Evolutionary conservation across 2,329 filamentous ascomycete species (phyloP).

Genomic region (Aureobasidium sp.): DNA sequence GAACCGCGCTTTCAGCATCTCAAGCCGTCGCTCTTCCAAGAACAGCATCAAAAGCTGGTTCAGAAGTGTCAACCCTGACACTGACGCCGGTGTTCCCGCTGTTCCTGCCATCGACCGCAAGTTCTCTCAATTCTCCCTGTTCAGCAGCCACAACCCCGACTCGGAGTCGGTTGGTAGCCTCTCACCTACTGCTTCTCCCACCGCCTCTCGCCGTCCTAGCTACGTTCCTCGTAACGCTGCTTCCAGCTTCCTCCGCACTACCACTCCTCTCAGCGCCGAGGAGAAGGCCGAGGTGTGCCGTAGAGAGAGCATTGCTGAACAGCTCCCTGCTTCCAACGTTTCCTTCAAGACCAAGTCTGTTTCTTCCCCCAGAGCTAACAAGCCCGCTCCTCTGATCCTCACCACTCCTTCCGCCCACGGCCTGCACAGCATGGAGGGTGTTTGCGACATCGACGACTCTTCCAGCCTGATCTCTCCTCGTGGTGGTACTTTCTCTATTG

Average conservation of each 20-base stretch:
- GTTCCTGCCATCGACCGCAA: slow-evolving; percentile 10
- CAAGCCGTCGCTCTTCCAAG: slow-evolving; percentile 9
- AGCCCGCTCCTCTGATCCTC: slow-evolving; percentile 8
- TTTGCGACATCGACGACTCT: slow-evolving; percentile 8
- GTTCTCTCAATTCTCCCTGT: slow-evolving; percentile 7
- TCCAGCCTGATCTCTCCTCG: slow-evolving; percentile 1
- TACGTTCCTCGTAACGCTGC: slow-evolving; percentile 12
- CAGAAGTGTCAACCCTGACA: slow-evolving; percentile 10
- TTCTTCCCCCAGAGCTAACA: background rate
- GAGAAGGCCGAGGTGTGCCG: slow-evolving; percentile 8
- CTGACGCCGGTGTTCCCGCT: slow-evolving; percentile 1
- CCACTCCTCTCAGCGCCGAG: slow-evolving; percentile 8
- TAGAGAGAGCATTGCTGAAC: background rate
- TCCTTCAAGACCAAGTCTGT: background rate
- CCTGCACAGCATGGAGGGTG: slow-evolving; percentile 6
- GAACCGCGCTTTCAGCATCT: slow-evolving; percentile 2
- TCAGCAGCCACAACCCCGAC: slow-evolving; percentile 9
- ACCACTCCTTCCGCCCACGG: background rate
- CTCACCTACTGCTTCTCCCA: slow-evolving; percentile 2
- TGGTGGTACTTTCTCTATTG: background rate
- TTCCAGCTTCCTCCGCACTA: slow-evolving; percentile 9
- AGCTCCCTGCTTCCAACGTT: background rate
- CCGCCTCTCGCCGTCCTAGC: slow-evolving; percentile 9
- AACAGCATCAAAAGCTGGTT: slow-evolving; percentile 9
- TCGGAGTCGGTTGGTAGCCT: background rate